phyloP scores from a whole-genome alignment of 1,284 basidiomycete genomes.

The Pseudozyma thailandica region DNA sequence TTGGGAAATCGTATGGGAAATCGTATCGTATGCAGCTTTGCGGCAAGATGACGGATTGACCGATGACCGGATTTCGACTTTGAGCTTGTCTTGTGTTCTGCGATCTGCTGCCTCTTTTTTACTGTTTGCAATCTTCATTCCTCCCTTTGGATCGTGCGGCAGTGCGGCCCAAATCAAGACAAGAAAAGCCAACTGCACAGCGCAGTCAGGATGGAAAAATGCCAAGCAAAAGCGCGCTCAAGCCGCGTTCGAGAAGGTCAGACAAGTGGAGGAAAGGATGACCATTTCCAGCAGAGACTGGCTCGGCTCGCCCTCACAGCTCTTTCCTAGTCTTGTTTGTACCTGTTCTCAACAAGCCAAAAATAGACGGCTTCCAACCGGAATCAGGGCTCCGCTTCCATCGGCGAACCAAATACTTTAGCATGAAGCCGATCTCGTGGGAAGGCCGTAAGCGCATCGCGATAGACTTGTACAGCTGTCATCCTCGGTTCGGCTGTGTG shows the following conservation, averaged over 20 bases:
- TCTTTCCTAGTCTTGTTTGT: background rate
- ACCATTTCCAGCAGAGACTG: background rate
- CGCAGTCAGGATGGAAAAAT: background rate
- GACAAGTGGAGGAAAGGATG: background rate
- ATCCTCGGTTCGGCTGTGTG: too few species aligned
- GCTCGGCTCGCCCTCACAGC: background rate
- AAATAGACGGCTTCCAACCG: background rate
- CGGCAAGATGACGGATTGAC: slow-evolving; percentile 23
- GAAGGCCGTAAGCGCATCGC: too few species aligned
- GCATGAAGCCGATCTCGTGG: too few species aligned
- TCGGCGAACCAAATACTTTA: too few species aligned
- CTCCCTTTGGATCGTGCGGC: slow-evolving; percentile 4
- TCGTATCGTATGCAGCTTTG: slow-evolving; percentile 16
- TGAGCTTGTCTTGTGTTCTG: background rate
- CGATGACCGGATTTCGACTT: slow-evolving; percentile 4
- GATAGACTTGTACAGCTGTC: slow-evolving; percentile 1
- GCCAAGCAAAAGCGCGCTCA: background rate
- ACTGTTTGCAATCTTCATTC: slow-evolving; percentile 1
- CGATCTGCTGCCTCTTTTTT: background rate
- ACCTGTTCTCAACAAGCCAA: slow-evolving; percentile 1
- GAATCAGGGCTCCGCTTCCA: background rate
- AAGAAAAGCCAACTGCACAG: background rate
- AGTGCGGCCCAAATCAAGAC: background rate
- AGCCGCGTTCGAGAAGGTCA: too few species aligned
- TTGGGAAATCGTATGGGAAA: background rate